Evolutionary conservation across 1,284 basidiomycete genomes (phyloP), one percentile per base, ranked within the genome.

Genomic region (Apiotrichum montevideense): DNA sequence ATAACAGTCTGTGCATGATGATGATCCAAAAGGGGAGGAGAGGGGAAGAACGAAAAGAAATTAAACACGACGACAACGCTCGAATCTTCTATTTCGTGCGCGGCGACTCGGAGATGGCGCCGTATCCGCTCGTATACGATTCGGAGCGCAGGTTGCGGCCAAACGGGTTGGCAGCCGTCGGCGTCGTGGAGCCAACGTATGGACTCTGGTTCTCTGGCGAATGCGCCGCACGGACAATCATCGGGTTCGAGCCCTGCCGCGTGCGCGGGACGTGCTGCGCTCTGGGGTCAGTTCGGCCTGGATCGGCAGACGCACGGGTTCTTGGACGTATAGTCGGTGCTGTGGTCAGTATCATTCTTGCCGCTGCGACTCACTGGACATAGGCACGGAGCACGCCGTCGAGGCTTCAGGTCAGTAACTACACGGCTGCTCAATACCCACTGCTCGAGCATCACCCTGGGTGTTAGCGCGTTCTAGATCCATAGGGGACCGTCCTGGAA

Each of bases 381-480:
- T 78, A 80, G 13, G 78, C 78, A 35, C 79, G 61, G n/a, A 77
- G 64, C 9, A 79, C 70, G 0, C 75, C 75, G 49, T 76, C 75
- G 4, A 79, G 65, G 51, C 75, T 75, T 42, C 7, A 2, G 40
- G 55, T 61, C 37, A 59, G 58, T n/a, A 9, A 44, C 69, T 67
- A 15, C 67, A 34, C 37, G 35, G 32, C 4, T 21, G 21, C 21
- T 21, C 21, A 21, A 21, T 21, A 51, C 64, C 63, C 54, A 68
- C 70, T 72, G 67, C 58, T 71, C 68, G 37, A 74, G 57, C 54
- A 72, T 63, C 61, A 69, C 71, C 59, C 69, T 71, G 51, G 10
- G 15, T 4, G 52, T 55, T 46, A 57, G 52, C 2, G 21, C 21
- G 21, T 21, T 21, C 21, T 21, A 21, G 21, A 21, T 21, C 21